These are phyloP conservation scores for Trichophyton benhamiae DNA, from an alignment of 2,329 filamentous ascomycete species.

Conservation along the genomic window DNA sequence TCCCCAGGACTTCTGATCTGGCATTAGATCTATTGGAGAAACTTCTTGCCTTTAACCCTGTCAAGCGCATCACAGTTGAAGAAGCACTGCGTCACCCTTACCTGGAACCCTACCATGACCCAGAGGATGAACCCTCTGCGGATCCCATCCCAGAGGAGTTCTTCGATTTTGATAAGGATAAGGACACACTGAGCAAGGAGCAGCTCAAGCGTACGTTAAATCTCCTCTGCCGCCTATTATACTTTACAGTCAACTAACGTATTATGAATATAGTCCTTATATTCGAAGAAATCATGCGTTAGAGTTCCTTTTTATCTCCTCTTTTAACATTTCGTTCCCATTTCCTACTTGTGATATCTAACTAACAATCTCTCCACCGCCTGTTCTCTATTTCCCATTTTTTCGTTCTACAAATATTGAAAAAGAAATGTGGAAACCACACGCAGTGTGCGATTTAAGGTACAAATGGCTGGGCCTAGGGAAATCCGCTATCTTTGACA, in stretches of 20 bases:
- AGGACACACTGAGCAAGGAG: constrained; percentile 96
- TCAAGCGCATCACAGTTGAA: constrained; percentile 96
- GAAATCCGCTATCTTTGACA: background rate
- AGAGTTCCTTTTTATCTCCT: constrained; percentile 19
- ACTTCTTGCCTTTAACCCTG: constrained; percentile 92
- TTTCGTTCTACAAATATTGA: background rate
- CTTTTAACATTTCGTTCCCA: background rate
- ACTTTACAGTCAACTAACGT: background rate
- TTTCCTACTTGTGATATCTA: background rate
- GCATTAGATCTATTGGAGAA: constrained; percentile 91
- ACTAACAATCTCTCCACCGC: background rate
- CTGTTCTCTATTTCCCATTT: background rate
- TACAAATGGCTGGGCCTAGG: constrained; percentile 2
- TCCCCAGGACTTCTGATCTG: constrained; percentile 97
- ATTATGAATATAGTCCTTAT: constrained; percentile 51
- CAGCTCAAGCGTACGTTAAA: constrained; percentile 66
- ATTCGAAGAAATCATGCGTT: constrained; percentile 90
- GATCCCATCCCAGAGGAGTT: constrained; percentile 96
- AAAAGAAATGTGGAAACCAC: background rate
- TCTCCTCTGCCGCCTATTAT: background rate
- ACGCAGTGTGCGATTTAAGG: background rate
- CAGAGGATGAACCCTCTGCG: constrained; percentile 93
- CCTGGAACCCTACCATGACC: constrained; percentile 96
- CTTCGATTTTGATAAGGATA: constrained; percentile 99
- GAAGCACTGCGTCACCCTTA: constrained; percentile 96